phyloP scores from a whole-genome alignment of 331 rosid genomes.

The Dryas integrifolia region DNA sequence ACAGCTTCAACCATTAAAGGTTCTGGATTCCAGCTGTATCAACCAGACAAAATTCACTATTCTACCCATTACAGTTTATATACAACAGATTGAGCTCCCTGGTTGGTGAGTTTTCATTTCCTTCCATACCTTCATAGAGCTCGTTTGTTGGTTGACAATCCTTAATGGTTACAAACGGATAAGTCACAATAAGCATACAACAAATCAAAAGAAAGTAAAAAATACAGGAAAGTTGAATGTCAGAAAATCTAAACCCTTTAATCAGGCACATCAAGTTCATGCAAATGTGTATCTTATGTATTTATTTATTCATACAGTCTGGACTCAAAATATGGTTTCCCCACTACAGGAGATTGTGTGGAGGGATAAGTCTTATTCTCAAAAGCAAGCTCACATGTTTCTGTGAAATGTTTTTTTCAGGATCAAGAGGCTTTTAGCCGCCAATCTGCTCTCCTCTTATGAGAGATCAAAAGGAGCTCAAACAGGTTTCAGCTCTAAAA shows the following conservation, averaged over 20 bases:
- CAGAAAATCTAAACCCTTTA: background rate
- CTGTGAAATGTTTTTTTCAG: conserved; percentile 10
- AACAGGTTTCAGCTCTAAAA: conserved; percentile 8
- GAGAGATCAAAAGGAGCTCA: background rate
- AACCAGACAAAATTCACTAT: background rate
- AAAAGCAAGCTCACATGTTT: conserved; percentile 14
- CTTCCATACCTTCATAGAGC: background rate
- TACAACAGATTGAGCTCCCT: background rate
- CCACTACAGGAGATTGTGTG: background rate
- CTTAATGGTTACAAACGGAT: background rate
- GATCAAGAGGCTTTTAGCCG: conserved; percentile 17
- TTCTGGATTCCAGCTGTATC: background rate
- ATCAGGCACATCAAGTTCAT: background rate
- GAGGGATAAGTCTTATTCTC: conserved; percentile 5
- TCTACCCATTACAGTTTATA: background rate
- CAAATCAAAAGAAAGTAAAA: background rate
- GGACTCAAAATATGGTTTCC: conserved; percentile 17
- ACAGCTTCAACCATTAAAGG: too few species aligned
- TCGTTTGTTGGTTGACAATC: background rate
- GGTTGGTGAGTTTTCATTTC: background rate
- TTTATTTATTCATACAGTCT: conserved; percentile 14
- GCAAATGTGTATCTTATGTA: background rate
- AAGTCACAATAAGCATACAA: background rate
- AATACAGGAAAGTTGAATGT: background rate
- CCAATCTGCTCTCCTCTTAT: conserved; percentile 2